Conservation (phyloP, 331 rosid species). For the Pyrus hybrid region DNA sequence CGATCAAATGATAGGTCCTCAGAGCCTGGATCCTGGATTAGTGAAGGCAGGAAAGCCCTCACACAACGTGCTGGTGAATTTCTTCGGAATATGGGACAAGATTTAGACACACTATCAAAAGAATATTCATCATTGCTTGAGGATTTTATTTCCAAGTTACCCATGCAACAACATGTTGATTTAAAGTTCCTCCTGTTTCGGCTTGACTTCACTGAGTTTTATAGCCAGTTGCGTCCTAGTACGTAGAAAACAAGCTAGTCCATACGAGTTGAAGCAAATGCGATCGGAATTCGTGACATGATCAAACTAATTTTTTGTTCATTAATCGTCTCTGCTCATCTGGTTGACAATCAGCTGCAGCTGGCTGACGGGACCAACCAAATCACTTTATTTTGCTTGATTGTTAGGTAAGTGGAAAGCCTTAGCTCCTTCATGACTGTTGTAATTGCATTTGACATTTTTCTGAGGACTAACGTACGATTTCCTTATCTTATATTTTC, state of each 20-base stretch:
- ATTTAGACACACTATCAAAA: conserved; percentile 65
- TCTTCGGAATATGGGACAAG: conserved; percentile 68
- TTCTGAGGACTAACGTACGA: not conserved
- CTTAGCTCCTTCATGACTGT: conserved; percentile 2
- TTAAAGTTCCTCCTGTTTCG: conserved; percentile 92
- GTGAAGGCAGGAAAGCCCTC: conserved; percentile 89
- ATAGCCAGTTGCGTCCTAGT: conserved; percentile 54
- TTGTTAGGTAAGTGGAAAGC: conserved; percentile 44
- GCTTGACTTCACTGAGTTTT: conserved; percentile 92
- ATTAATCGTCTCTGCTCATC: conserved; percentile 21
- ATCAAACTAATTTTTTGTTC: conserved; percentile 19
- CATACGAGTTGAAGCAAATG: conserved; percentile 19
- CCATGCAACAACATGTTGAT: conserved; percentile 93
- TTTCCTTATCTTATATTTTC: not conserved
- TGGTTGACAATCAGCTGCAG: conserved; percentile 23
- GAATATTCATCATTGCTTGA: conserved; percentile 85
- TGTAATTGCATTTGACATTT: not conserved
- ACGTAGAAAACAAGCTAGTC: conserved; percentile 24
- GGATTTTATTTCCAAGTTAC: conserved; percentile 87
- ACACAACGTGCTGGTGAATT: conserved; percentile 81
- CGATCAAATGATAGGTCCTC: conserved; percentile 28
- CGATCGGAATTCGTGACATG: conserved; percentile 12
- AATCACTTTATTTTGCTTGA: conserved; percentile 25
- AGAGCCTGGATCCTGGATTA: conserved; percentile 65
- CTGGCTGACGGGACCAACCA: conserved; percentile 39